These are phyloP conservation scores for Wickerhamiella galacta DNA, from an alignment of 805 yeast species.

Conservation along the genomic window DNA sequence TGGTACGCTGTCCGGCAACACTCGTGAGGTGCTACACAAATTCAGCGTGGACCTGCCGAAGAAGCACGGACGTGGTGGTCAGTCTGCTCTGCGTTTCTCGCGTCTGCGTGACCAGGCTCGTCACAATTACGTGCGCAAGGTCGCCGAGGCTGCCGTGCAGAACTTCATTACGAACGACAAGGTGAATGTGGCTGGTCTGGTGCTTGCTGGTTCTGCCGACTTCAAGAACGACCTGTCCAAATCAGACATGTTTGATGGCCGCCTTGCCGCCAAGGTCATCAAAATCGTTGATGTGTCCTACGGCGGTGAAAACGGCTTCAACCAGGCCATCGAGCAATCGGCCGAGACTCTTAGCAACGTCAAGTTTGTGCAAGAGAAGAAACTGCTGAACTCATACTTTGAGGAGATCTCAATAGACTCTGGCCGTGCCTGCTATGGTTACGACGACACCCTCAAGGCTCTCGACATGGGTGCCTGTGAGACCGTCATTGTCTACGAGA, in stretches of 20 bases:
- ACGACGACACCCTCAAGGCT: slow-evolving; percentile 91
- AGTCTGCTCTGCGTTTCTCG: slow-evolving; percentile 96
- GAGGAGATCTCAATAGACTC: slow-evolving; percentile 96
- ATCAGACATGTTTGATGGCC: slow-evolving; percentile 83
- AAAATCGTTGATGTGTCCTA: slow-evolving; percentile 93
- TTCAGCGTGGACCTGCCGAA: slow-evolving; percentile 95
- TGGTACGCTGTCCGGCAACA: slow-evolving; percentile 91
- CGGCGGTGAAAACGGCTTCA: slow-evolving; percentile 99
- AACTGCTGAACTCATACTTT: slow-evolving; percentile 76
- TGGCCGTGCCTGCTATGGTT: slow-evolving; percentile 95
- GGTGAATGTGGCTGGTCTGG: slow-evolving; percentile 84
- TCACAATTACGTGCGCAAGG: slow-evolving; percentile 95
- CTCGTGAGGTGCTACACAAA: slow-evolving; percentile 89
- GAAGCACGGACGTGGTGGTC: slow-evolving; percentile 99
- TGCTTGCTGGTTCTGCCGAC: slow-evolving; percentile 98
- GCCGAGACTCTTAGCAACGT: slow-evolving; percentile 96
- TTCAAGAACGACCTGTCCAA: slow-evolving; percentile 87
- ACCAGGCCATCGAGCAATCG: slow-evolving; percentile 95
- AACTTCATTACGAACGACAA: slow-evolving; percentile 90
- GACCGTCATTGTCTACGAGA: slow-evolving; percentile 80
- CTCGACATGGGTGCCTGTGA: slow-evolving; percentile 94
- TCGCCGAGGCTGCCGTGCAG: slow-evolving; percentile 96
- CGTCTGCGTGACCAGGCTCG: slow-evolving; percentile 98
- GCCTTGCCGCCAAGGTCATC: slow-evolving; percentile 73
- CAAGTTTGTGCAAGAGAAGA: slow-evolving; percentile 96